These are phyloP conservation scores for Fusarium miscanthi DNA, from an alignment of 2,329 filamentous ascomycete genomes.

Conservation along the genomic window DNA sequence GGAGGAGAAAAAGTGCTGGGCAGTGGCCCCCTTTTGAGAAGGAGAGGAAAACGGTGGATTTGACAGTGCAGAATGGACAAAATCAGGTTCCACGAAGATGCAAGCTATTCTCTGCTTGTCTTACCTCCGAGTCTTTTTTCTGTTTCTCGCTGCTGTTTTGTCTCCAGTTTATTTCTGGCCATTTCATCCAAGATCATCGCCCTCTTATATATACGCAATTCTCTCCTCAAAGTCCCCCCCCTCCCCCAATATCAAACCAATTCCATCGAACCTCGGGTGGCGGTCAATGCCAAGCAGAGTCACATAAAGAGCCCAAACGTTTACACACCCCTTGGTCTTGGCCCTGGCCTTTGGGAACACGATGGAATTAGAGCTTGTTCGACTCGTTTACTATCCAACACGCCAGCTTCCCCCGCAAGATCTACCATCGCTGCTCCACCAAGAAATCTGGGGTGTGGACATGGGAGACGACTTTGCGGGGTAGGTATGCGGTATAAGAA, in stretches of 20 bases:
- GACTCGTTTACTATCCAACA: not conserved
- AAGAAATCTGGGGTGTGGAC: conserved; percentile 28
- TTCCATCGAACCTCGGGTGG: conserved; percentile 44
- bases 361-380: not conserved
- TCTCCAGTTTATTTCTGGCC: conserved; percentile 23
- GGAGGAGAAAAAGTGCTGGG: conserved; percentile 14
- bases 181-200: conserved; percentile 17
- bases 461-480: conserved; percentile 41
- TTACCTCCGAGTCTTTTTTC: conserved; percentile 2
- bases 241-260: conserved; percentile 29
- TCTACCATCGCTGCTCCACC: conserved; percentile 33
- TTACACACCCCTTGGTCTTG: not conserved
- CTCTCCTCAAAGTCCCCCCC: not conserved
- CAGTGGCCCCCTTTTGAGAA: conserved; percentile 23
- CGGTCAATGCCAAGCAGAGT: conserved; percentile 27
- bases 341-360: not conserved
- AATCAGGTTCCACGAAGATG: conserved; percentile 13
- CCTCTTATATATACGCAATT: conserved; percentile 12
- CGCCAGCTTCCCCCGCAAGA: conserved; percentile 40
- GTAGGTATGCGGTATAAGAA: conserved; percentile 22
- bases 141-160: conserved; percentile 1
- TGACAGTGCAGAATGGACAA: not conserved
- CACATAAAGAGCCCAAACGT: not conserved
- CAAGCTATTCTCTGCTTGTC: conserved; percentile 26
- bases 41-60: not conserved